These are phyloP conservation scores for Clarireedia homoeocarpa DNA, from an alignment of 2,329 filamentous ascomycete genomes.

Conservation along the genomic window DNA sequence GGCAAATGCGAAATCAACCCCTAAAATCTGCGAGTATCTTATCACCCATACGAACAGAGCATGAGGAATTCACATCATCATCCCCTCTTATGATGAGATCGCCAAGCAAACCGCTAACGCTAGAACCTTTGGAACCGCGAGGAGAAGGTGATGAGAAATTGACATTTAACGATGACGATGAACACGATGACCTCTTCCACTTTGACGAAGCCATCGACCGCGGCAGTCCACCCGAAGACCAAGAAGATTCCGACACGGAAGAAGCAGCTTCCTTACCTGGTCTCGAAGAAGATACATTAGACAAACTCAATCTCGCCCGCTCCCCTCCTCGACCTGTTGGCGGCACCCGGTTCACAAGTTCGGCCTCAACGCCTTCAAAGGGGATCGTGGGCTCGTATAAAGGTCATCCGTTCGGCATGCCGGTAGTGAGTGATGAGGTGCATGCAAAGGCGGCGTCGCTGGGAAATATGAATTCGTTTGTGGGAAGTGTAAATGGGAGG, in stretches of 20 bases:
- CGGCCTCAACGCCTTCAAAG: slow-evolving; percentile 1
- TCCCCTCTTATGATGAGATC: background rate
- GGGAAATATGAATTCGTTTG: slow-evolving; percentile 42
- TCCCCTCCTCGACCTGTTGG: slow-evolving; percentile 7
- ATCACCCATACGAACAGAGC: background rate
- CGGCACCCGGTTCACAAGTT: too few species aligned
- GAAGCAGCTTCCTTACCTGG: background rate
- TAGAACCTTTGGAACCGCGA: slow-evolving; percentile 1
- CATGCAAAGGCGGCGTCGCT: slow-evolving; percentile 41
- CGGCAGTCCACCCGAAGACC: slow-evolving; percentile 11
- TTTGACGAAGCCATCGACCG: slow-evolving; percentile 20
- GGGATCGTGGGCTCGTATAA: slow-evolving; percentile 44
- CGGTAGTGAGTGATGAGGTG: slow-evolving; percentile 42
- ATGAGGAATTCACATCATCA: slow-evolving; percentile 2
- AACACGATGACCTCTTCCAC: slow-evolving; percentile 22
- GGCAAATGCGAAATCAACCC: slow-evolving; percentile 11
- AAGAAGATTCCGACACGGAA: slow-evolving; percentile 7
- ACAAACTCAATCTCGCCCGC: slow-evolving; percentile 6
- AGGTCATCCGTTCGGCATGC: slow-evolving; percentile 43
- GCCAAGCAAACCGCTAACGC: slow-evolving; percentile 9
- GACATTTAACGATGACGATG: slow-evolving; percentile 15
- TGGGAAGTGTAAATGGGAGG: slow-evolving; percentile 38
- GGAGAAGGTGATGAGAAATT: slow-evolving; percentile 8
- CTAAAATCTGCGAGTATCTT: slow-evolving; percentile 10
- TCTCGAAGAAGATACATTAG: background rate